Evolutionary conservation across 225 moss, liverwort and hornwort genomes (phyloP), one percentile per base, ranked within the genome.

Genomic region (Physcomitrellopsis africana): DNA sequence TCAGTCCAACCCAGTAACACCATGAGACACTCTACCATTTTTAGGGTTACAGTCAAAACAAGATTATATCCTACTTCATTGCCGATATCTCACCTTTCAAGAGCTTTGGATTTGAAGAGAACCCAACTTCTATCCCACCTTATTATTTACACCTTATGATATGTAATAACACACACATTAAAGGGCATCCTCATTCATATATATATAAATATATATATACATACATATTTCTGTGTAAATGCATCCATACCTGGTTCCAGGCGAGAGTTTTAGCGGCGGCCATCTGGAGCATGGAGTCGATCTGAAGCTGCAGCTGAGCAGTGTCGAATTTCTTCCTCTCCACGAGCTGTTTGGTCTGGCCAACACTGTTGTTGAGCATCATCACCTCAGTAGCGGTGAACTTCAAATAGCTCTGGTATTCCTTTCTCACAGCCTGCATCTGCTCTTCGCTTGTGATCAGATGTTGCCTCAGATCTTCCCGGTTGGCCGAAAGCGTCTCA

Each of bases 401-500:
- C 42, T 91, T 96, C 0, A 75, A 76, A 7, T 89, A 96, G 0
- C 27, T 72, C 62, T 94, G 92, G 0, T 88, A 53, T 12, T 88
- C 81, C 5, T 58, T 41, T 75, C 86, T 55, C 41, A 94, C 1
- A 2, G 0, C 32, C 23, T 92, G 88, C 48, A 94, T 92, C 20
- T 85, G 60, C 1, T 63, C 82, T 29, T 89, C 83, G 43, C 85
- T 89, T 1, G 80, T 15, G 55, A 65, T 86, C 49, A 96, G 43
- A 19, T 92, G 92, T 8, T 29, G 42, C 7, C 85, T 92, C 2
- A 96, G 12, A 58, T 96, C 94, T 10, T 68, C 47, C 52, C 94
- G 86, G 51, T 90, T 94, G 44, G 88, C 85, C 47, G 77, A 86
- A 41, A 96, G 82, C 47, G 94, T 92, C 51, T 89, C 92, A 65